Conservation (phyloP, 1,139 yeast species). For the Arxiozyma bovina region DNA sequence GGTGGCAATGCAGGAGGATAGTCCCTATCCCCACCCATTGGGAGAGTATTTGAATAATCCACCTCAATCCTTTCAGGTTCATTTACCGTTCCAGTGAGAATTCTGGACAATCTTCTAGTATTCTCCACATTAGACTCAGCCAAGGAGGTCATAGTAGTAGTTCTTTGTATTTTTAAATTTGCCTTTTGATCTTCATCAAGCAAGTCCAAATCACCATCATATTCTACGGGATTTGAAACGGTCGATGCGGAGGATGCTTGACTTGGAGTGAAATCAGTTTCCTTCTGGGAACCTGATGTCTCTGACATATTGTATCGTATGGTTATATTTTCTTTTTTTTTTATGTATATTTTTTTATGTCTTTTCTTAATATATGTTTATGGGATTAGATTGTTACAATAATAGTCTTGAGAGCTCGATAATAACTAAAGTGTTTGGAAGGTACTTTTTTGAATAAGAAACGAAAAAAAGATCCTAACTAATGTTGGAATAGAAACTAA, state of each 20-base stretch:
- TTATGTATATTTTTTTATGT: too few relatives aligned
- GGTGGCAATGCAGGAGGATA: conserved; percentile 48
- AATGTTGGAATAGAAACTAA: too few relatives aligned
- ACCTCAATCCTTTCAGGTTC: conserved; percentile 23
- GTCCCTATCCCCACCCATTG: conserved; percentile 51
- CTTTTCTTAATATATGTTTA: too few relatives aligned
- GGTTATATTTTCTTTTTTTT: too few relatives aligned
- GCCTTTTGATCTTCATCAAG: conserved; percentile 1
- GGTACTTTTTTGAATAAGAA: too few relatives aligned
- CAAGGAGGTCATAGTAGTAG: conserved; percentile 17
- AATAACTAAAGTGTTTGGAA: too few relatives aligned
- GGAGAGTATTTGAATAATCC: conserved; percentile 34
- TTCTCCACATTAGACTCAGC: conserved; percentile 24
- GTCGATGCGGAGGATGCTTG: conserved; percentile 3
- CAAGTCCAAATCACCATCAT: conserved; percentile 3
- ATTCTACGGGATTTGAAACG: conserved; percentile 9
- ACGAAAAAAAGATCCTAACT: too few relatives aligned
- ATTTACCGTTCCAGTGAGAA: conserved; percentile 32
- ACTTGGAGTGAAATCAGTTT: conserved; percentile 1
- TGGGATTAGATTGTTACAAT: too few relatives aligned
- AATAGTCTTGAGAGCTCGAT: too few relatives aligned
- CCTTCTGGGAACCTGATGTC: conserved; percentile 7
- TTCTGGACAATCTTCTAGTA: conserved; percentile 27
- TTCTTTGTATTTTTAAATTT: conserved; percentile 6
- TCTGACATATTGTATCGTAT: neutral